These are phyloP conservation scores for Fusarium staphyleae DNA, from an alignment of 2,329 filamentous ascomycete species.

Conservation along the genomic window DNA sequence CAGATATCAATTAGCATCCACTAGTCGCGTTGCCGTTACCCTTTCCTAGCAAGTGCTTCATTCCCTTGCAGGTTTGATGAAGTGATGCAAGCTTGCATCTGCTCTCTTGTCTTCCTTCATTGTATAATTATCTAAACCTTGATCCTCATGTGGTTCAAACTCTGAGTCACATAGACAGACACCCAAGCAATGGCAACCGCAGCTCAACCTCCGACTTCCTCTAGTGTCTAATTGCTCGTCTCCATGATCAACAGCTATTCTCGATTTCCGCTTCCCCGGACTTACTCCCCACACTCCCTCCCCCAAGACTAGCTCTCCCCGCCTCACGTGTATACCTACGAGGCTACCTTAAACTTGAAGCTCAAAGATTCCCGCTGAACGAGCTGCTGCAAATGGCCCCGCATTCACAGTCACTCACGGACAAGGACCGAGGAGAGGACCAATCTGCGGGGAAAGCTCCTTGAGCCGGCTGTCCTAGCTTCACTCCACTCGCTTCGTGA, in stretches of 20 bases:
- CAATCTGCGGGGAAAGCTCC: constrained; percentile 19
- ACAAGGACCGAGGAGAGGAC: constrained; percentile 33
- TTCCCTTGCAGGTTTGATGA: too few relatives aligned
- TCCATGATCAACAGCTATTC: constrained; percentile 7
- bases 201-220: background rate
- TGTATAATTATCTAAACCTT: background rate
- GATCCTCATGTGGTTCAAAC: too few relatives aligned
- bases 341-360: background rate
- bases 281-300: too few relatives aligned
- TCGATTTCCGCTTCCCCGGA: background rate
- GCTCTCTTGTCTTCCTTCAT: background rate
- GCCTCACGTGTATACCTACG: background rate
- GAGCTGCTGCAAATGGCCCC: too few relatives aligned
- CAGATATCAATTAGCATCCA: too few relatives aligned
- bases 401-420: constrained; percentile 20
- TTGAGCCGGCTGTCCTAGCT: constrained; percentile 40
- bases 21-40: too few relatives aligned
- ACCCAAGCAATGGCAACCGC: background rate
- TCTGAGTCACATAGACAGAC: constrained; percentile 3
- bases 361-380: background rate
- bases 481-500: constrained; percentile 9
- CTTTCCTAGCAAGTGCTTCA: too few relatives aligned
- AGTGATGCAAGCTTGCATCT: background rate
- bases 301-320: too few relatives aligned
- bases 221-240: background rate